These are phyloP conservation scores for Lablab purpureus DNA, from an alignment of 306 rosid genomes.

Conservation along the genomic window DNA sequence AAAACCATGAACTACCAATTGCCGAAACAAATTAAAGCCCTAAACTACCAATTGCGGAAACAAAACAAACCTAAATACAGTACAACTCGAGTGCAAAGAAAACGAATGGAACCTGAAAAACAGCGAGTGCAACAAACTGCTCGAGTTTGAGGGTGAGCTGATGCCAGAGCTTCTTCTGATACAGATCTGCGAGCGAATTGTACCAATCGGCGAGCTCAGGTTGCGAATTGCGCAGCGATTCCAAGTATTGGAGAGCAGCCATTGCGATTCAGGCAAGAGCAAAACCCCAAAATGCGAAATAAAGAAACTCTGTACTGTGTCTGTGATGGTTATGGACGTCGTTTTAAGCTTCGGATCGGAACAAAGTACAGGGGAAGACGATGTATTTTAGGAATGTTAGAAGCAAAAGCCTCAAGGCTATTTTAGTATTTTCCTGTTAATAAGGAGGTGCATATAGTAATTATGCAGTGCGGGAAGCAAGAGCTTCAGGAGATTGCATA, in stretches of 20 bases:
- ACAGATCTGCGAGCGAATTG: constrained; percentile 95
- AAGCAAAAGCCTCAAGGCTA: no score
- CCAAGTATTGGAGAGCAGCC: constrained; percentile 98
- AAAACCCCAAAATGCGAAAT: neutral
- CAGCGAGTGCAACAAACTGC: constrained; percentile 90
- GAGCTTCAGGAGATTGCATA: no score
- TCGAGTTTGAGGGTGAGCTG: constrained; percentile 99
- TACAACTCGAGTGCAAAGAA: no score
- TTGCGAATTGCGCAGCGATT: constrained; percentile 81
- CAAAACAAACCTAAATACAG: no score
- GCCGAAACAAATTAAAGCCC: constrained; percentile 53
- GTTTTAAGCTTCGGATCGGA: no score
- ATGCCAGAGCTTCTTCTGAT: constrained; percentile 99
- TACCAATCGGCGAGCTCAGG: constrained; percentile 96
- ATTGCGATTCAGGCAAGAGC: constrained; percentile 47
- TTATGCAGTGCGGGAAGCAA: no score
- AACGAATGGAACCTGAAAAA: constrained; percentile 71
- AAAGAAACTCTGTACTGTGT: neutral
- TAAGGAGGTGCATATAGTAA: no score
- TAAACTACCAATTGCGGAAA: constrained; percentile 25
- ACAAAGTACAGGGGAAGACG: no score
- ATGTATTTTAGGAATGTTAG: no score
- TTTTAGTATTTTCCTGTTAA: no score
- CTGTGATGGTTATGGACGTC: no score
- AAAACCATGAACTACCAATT: no score